Conservation (phyloP, 208 protist genomes). For the Leishmania mexicana region DNA sequence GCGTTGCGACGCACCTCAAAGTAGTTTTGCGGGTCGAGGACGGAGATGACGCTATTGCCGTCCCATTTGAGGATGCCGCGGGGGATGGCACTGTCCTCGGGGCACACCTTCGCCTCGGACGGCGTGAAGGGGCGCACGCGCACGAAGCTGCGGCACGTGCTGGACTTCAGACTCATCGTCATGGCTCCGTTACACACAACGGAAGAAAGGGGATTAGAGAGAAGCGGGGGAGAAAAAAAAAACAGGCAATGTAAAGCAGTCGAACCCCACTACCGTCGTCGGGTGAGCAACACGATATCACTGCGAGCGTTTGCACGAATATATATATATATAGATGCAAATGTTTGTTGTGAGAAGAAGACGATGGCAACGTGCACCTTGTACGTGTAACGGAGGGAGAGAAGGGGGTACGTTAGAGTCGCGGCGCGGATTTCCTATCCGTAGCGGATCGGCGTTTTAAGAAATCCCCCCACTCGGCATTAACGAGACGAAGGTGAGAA, state of each 20-base stretch:
- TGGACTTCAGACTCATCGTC: conserved; percentile 29
- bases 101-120: conserved; percentile 66
- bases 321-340: not conserved
- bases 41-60: conserved; percentile 49
- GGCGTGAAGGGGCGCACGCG: conserved; percentile 80
- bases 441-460: not conserved
- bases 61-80: conserved; percentile 73
- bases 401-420: not conserved
- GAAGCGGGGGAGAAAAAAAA: not conserved
- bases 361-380: not conserved
- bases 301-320: not conserved
- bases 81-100: conserved; percentile 67
- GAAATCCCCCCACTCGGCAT: not conserved
- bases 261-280: not conserved
- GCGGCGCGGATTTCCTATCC: not conserved
- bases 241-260: not conserved
- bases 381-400: not conserved
- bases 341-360: not conserved
- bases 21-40: conserved; percentile 68
- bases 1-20: conserved; percentile 73
- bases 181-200: not conserved
- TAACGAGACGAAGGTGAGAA: not conserved
- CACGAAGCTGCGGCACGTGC: conserved; percentile 56
- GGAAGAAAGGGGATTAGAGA: not conserved
- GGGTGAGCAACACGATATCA: not conserved